Percentiles rank a stretch among this genome's conserved stretches.
phyloP scores from a whole-genome alignment of 2,329 filamentous ascomycete species.

The Paramyrothecium roridum region DNA sequence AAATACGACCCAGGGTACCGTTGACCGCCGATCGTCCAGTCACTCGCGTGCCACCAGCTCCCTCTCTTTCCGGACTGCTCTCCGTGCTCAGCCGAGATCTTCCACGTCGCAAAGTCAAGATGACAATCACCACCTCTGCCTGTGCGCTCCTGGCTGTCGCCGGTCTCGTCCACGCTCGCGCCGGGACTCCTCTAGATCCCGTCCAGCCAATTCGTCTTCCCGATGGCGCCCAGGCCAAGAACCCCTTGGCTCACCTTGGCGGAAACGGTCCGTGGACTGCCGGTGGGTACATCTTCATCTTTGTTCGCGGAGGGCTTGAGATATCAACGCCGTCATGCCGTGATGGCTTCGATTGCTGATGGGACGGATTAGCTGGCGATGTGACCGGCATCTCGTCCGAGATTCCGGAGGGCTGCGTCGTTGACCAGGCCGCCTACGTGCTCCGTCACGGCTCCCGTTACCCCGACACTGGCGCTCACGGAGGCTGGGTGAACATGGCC shows the following conservation, averaged over 20 bases:
- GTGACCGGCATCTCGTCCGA: constrained; percentile 51
- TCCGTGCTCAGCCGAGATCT: not conserved
- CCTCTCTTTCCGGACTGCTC: not conserved
- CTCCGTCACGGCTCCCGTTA: constrained; percentile 61
- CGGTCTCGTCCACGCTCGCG: constrained; percentile 9
- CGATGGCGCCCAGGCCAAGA: constrained; percentile 22
- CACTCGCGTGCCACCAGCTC: too few species aligned
- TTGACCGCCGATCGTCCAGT: too few species aligned
- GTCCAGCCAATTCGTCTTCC: constrained; percentile 21
- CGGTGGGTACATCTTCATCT: constrained; percentile 29
- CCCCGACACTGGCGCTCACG: constrained; percentile 58
- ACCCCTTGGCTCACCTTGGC: constrained; percentile 45
- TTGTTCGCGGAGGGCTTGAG: not conserved
- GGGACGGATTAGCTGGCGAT: constrained; percentile 23
- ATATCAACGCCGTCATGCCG: too few species aligned
- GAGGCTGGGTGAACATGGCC: constrained; percentile 48
- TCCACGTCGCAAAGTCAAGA: not conserved
- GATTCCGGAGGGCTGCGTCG: constrained; percentile 52
- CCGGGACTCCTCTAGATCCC: constrained; percentile 19
- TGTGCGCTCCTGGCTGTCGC: constrained; percentile 8
- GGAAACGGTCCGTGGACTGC: constrained; percentile 52
- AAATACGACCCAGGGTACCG: not conserved
- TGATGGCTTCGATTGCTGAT: too few species aligned
- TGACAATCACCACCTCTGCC: not conserved
- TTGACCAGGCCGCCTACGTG: constrained; percentile 60